These are phyloP conservation scores for Xylaria sp. DNA, from an alignment of 2,329 filamentous ascomycete genomes.

Conservation along the genomic window DNA sequence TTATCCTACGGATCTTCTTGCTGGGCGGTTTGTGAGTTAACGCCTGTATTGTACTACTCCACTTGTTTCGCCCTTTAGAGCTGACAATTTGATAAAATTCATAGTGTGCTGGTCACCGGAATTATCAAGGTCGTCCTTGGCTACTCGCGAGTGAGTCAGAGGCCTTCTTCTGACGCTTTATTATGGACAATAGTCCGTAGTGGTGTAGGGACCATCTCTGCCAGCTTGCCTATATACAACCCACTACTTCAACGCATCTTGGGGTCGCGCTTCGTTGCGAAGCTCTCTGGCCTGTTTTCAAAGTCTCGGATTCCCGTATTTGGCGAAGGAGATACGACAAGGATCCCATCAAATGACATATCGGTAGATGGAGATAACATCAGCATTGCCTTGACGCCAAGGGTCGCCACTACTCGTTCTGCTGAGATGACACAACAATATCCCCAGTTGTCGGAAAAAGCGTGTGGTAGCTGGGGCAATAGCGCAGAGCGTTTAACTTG, in stretches of 20 bases:
- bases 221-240: constrained; percentile 25
- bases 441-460: too few relatives aligned
- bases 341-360: too few relatives aligned
- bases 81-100: not conserved
- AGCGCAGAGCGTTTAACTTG: too few relatives aligned
- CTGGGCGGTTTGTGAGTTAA: constrained; percentile 29
- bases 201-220: constrained; percentile 26
- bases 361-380: too few relatives aligned
- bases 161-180: constrained; percentile 14
- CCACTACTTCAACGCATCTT: constrained; percentile 15
- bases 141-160: constrained; percentile 16
- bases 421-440: too few relatives aligned
- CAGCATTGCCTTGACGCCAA: too few relatives aligned
- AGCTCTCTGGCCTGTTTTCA: too few relatives aligned
- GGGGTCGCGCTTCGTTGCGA: constrained; percentile 11
- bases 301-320: too few relatives aligned
- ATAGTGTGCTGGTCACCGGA: constrained; percentile 17
- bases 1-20: constrained; percentile 22
- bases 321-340: too few relatives aligned
- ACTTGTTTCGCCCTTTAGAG: not conserved
- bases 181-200: constrained; percentile 24
- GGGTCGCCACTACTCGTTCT: too few relatives aligned
- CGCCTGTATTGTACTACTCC: not conserved
- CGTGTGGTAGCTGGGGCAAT: too few relatives aligned
- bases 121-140: constrained; percentile 18